Evolutionary conservation across 2,329 filamentous ascomycete species (phyloP).

Genomic region (Cyphellophora attinorum): DNA sequence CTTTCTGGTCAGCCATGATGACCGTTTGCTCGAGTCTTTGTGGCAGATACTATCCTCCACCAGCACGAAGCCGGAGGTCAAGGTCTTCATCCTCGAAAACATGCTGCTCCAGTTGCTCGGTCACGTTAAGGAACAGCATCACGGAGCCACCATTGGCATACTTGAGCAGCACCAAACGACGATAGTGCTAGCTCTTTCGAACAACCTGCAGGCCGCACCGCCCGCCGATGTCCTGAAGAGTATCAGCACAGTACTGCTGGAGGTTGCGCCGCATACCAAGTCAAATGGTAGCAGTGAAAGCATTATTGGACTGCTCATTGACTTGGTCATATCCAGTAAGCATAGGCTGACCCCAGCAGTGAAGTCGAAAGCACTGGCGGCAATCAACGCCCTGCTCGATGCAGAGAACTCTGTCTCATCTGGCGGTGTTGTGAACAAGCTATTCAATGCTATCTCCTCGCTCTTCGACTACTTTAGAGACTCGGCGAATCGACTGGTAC

Average conservation of each 20-base stretch:
- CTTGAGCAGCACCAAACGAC: conserved; percentile 8
- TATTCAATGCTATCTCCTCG: conserved; percentile 44
- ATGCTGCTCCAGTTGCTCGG: conserved; percentile 49
- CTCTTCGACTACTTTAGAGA: conserved; percentile 90
- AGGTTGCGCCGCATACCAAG: conserved; percentile 10
- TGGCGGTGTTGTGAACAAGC: conserved; percentile 14
- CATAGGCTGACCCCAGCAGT: not conserved
- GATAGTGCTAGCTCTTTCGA: conserved; percentile 61
- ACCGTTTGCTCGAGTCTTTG: conserved; percentile 55
- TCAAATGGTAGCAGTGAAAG: conserved; percentile 7
- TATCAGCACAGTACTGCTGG: conserved; percentile 11
- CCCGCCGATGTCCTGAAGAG: conserved; percentile 12
- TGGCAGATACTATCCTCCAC: conserved; percentile 61
- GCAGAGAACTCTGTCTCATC: too few relatives aligned
- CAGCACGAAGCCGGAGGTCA: conserved; percentile 79
- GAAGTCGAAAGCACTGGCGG: not conserved
- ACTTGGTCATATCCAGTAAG: conserved; percentile 34
- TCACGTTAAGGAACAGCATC: conserved; percentile 45
- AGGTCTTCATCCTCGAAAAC: conserved; percentile 63
- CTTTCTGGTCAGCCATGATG: conserved; percentile 58
- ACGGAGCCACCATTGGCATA: conserved; percentile 31
- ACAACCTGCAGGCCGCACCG: conserved; percentile 48
- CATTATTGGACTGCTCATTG: conserved; percentile 10
- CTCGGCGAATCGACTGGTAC: conserved; percentile 59
- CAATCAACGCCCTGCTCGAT: conserved; percentile 6